Base-by-base conservation (phyloP, 805 yeast species). In the Ogataea dorogensis region DNA sequence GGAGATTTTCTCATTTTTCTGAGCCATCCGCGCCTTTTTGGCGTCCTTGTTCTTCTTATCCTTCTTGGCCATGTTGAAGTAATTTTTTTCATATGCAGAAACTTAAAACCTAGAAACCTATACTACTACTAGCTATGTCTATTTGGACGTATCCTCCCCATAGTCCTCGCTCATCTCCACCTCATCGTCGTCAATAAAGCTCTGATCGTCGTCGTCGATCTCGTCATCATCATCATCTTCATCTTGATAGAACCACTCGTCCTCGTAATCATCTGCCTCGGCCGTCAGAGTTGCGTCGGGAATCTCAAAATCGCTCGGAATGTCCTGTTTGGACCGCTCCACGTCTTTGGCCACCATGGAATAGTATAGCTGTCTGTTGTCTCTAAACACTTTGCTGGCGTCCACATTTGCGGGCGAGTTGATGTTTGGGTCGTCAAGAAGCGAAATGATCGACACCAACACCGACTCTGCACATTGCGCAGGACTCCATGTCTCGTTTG, bases 361-460 rank as follows among this genome's bases (percentile, higher is more conserved):
- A 58, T 77, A 76, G 65, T 87, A 91, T 29, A 75, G 79, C 17
- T 80, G 86, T 18, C 81, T 81, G 60, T 83, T 77, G 53, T 85
- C 86, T 53, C 95, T 73, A 75, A 86, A 88, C 51, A 84, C 86
- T 28, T 88, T 87, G 13, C 95, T 85, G 12, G 98, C 98, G 61
- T 91, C 98, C 33, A 91, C 89, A 61, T 91, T 91, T 5, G 98
- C 98, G 5, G 98, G 97, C 1, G 96, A 86, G 43, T 79, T 76
- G 41, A 86, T 81, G 64, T 91, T 91, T 36, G 98, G 98, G 60
- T 91, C 97, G 54, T 88, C 95, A 51, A 91, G 72, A 34, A 91
- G 71, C 7, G 96, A 87, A 13, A 91, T 84, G 47, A 91, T 89
- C 21, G 95, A 85, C 37, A 91, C 83, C 53, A 91, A 73, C 7